These are phyloP conservation scores for Colletotrichum tropicicola DNA, from an alignment of 2,329 filamentous ascomycete genomes.

Conservation along the genomic window DNA sequence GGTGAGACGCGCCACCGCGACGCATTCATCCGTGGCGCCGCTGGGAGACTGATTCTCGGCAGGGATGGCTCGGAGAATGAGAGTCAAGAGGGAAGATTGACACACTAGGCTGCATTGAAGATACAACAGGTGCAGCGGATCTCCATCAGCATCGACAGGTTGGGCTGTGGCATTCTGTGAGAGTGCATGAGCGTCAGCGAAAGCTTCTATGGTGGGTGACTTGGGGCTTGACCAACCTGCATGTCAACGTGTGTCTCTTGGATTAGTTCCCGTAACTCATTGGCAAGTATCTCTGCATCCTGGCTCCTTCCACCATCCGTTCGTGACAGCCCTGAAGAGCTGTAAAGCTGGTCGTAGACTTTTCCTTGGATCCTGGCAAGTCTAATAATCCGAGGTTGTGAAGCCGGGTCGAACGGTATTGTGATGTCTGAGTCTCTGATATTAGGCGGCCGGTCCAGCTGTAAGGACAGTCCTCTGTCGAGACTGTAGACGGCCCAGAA, in stretches of 20 bases:
- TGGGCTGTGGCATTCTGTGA: background rate
- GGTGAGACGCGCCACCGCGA: conserved; percentile 41
- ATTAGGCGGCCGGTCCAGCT: conserved; percentile 43
- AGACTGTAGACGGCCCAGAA: conserved; percentile 47
- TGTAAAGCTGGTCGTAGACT: conserved; percentile 45
- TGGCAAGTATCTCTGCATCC: background rate
- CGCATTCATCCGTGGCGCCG: conserved; percentile 38
- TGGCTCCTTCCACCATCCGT: background rate
- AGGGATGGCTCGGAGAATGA: conserved; percentile 41
- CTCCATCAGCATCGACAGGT: background rate
- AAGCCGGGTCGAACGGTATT: conserved; percentile 28
- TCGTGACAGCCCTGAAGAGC: conserved; percentile 27
- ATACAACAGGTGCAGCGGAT: conserved; percentile 40
- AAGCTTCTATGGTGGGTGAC: background rate
- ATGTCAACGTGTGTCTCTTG: background rate
- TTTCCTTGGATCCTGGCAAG: conserved; percentile 39
- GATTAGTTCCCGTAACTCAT: background rate
- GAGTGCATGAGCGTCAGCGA: background rate
- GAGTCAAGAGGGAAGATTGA: conserved; percentile 42
- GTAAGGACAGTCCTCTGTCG: conserved; percentile 46
- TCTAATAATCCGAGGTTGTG: conserved; percentile 30
- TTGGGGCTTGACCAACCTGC: background rate
- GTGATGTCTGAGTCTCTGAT: conserved; percentile 43
- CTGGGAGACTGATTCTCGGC: conserved; percentile 3
- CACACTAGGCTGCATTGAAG: conserved; percentile 44